These are phyloP conservation scores for Elaeis oleifera DNA, from an alignment of 202 grass and related monocot species.

Conservation along the genomic window DNA sequence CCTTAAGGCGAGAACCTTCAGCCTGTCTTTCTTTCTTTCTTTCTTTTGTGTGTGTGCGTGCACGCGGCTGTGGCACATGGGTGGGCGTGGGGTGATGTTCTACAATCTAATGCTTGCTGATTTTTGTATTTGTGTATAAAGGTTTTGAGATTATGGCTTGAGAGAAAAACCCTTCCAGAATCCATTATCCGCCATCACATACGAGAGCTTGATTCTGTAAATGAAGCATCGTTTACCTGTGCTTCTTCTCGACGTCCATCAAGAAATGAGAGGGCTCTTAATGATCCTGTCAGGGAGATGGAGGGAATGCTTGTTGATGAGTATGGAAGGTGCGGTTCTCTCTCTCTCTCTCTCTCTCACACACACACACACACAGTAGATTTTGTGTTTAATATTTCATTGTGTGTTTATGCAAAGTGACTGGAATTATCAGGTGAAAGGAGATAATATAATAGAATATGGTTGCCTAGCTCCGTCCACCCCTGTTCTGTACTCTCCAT, in stretches of 20 bases:
- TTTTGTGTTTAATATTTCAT: too few species aligned
- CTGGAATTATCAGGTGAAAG: too few species aligned
- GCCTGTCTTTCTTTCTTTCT: slow-evolving; percentile 3
- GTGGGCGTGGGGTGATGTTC: not conserved
- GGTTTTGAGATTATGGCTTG: slow-evolving; percentile 96
- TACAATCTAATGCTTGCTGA: slow-evolving; percentile 28
- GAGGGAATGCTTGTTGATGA: slow-evolving; percentile 97
- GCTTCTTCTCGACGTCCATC: slow-evolving; percentile 51
- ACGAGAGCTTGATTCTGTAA: slow-evolving; percentile 67
- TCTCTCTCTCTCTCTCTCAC: not conserved
- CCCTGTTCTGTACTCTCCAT: too few species aligned
- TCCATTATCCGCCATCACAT: slow-evolving; percentile 87
- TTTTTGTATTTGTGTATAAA: slow-evolving; percentile 15
- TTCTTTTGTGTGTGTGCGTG: not conserved
- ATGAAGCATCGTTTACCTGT: slow-evolving; percentile 67
- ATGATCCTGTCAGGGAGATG: slow-evolving; percentile 83
- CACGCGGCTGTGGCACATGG: too few species aligned
- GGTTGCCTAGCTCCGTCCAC: too few species aligned
- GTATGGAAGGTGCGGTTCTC: slow-evolving; percentile 69
- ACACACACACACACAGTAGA: too few species aligned
- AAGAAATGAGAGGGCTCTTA: slow-evolving; percentile 85
- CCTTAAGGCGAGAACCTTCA: slow-evolving; percentile 67
- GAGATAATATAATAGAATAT: too few species aligned
- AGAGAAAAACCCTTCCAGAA: slow-evolving; percentile 88
- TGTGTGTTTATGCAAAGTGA: too few species aligned